phyloP scores from a whole-genome alignment of 2,329 filamentous ascomycete species.

The Aspergillus phoenicis region DNA sequence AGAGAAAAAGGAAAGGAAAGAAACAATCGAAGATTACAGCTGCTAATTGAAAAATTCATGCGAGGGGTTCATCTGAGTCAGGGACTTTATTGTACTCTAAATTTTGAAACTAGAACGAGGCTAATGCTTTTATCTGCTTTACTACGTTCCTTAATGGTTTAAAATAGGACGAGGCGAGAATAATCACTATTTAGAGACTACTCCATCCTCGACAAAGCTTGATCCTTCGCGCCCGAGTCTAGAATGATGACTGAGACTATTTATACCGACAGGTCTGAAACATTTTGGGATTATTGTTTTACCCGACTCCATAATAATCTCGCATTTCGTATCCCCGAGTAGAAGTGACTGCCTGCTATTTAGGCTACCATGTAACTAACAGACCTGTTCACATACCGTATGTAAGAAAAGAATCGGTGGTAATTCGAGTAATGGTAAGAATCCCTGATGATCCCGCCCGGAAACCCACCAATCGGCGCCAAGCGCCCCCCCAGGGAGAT shows the following conservation, averaged over 20 bases:
- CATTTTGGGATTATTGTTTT: neutral
- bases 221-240: neutral
- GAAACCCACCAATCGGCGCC: constrained; percentile 11
- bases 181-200: neutral
- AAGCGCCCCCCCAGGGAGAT: neutral
- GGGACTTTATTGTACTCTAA: neutral
- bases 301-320: neutral
- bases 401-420: neutral
- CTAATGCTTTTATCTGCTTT: neutral
- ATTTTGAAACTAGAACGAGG: neutral
- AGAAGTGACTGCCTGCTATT: neutral
- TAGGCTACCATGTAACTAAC: neutral
- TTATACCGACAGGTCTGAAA: constrained; percentile 2
- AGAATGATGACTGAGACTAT: neutral
- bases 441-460: constrained; percentile 2
- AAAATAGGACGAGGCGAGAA: neutral
- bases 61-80: neutral
- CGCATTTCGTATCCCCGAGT: neutral
- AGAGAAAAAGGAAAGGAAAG: neutral
- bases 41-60: neutral
- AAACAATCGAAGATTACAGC: neutral
- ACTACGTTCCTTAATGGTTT: neutral
- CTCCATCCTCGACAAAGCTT: neutral
- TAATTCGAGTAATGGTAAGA: neutral
- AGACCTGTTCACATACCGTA: neutral